These are phyloP conservation scores for Pascua sp. DNA, from an alignment of 1,284 basidiomycete species.

Conservation along the genomic window DNA sequence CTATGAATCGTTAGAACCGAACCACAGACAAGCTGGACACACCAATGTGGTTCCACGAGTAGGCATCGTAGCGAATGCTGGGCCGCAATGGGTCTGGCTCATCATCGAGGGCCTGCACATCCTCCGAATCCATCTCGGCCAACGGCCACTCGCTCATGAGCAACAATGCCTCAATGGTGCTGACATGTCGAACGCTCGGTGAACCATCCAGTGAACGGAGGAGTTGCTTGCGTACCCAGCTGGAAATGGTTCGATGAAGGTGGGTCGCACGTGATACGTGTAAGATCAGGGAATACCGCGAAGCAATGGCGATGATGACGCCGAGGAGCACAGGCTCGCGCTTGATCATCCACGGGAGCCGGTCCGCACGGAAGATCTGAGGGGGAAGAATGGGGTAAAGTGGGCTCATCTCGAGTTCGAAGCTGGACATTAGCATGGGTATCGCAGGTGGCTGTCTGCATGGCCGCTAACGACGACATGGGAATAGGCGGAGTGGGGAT, in stretches of 20 bases:
- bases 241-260: constrained; percentile 3
- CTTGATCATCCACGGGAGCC: constrained; percentile 8
- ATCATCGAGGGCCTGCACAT: constrained; percentile 2
- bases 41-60: constrained; percentile 11
- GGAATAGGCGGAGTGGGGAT: too few species aligned
- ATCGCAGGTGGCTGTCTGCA: too few species aligned
- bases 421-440: too few species aligned
- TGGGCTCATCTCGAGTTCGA: constrained; percentile 13
- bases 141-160: constrained; percentile 18
- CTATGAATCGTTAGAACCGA: too few species aligned
- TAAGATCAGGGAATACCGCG: constrained; percentile 9
- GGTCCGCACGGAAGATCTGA: constrained; percentile 4
- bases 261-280: neutral
- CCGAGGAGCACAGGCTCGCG: constrained; percentile 11
- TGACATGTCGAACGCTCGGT: constrained; percentile 3
- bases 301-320: constrained; percentile 12
- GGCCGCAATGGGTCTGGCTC: too few species aligned
- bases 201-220: constrained; percentile 11
- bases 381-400: constrained; percentile 15
- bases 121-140: constrained; percentile 6
- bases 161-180: constrained; percentile 13
- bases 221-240: constrained; percentile 11
- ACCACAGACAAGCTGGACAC: too few species aligned
- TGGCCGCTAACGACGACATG: neutral
- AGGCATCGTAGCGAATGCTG: constrained; percentile 11